Evolutionary conservation across 2,329 filamentous ascomycete species (phyloP).

Genomic region (Cytospora mali): DNA sequence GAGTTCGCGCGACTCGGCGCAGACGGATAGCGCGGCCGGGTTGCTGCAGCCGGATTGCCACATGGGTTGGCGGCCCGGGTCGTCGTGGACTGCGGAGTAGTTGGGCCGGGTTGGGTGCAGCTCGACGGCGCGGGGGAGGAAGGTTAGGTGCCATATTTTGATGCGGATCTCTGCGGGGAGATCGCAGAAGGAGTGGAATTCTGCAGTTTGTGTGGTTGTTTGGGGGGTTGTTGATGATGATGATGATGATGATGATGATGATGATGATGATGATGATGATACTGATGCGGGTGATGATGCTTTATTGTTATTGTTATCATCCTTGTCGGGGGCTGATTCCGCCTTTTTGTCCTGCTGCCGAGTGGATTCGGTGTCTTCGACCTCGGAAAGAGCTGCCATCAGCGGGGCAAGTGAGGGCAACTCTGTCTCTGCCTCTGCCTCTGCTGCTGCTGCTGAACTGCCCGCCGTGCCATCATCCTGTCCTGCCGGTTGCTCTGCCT

Average conservation of each 20-base stretch:
- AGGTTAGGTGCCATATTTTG: conserved; percentile 40
- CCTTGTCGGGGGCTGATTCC: neutral
- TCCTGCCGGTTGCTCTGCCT: too few species aligned
- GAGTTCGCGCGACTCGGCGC: conserved; percentile 37
- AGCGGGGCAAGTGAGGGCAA: conserved; percentile 21
- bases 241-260: neutral
- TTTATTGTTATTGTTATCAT: neutral
- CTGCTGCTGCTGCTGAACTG: neutral
- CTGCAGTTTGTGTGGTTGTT: neutral
- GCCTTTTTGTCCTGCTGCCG: neutral
- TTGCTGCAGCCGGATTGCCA: conserved; percentile 40
- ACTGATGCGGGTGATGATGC: neutral
- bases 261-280: neutral
- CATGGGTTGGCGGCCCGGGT: conserved; percentile 24
- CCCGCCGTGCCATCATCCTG: neutral
- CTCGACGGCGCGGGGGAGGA: conserved; percentile 39
- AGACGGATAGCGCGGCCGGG: conserved; percentile 39
- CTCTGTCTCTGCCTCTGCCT: neutral
- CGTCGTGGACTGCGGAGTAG: conserved; percentile 34
- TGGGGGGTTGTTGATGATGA: too few species aligned
- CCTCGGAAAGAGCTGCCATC: conserved; percentile 4
- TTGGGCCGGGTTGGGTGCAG: conserved; percentile 37
- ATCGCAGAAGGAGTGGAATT: conserved; percentile 36
- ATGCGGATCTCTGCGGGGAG: conserved; percentile 42
- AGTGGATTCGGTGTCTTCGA: neutral